phyloP scores from a whole-genome alignment of 2,329 filamentous ascomycete species.

The Epichloe bromicola region DNA sequence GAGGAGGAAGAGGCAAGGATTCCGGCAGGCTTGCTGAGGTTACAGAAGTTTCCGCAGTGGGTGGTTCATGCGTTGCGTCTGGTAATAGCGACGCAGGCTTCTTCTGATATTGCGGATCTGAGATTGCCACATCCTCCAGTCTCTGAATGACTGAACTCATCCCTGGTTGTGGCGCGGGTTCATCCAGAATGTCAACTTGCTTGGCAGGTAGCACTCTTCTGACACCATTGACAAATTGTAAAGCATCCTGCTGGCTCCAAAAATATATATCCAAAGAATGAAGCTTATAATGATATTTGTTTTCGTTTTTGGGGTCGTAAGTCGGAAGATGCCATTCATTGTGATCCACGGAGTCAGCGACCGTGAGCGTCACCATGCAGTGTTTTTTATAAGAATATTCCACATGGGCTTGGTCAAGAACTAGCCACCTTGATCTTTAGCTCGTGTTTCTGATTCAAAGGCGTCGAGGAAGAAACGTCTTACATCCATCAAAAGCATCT shows the following conservation, averaged over 20 bases:
- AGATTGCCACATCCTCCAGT: constrained; percentile 58
- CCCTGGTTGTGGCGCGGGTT: constrained; percentile 40
- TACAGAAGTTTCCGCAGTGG: not conserved
- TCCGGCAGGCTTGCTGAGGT: constrained; percentile 10
- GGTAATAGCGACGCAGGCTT: constrained; percentile 10
- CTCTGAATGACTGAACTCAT: constrained; percentile 62
- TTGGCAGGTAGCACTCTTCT: constrained; percentile 48
- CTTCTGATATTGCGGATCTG: constrained; percentile 36
- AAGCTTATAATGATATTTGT: constrained; percentile 67
- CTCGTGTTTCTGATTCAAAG: not conserved
- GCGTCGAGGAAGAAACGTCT: constrained; percentile 19
- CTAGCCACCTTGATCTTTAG: constrained; percentile 26
- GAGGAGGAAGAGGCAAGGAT: constrained; percentile 9
- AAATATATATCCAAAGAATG: constrained; percentile 69
- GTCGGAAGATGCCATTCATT: constrained; percentile 65
- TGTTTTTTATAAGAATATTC: constrained; percentile 64
- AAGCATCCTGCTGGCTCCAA: constrained; percentile 61
- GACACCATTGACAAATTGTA: constrained; percentile 56
- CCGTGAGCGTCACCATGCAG: constrained; percentile 53
- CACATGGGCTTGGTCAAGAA: constrained; percentile 51
- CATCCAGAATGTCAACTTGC: constrained; percentile 51
- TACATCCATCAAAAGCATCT: constrained; percentile 67
- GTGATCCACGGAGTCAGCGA: constrained; percentile 39
- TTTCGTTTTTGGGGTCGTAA: constrained; percentile 59
- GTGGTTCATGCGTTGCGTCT: constrained; percentile 9